phyloP scores from a whole-genome alignment of 2,329 filamentous ascomycete species.

The Pseudopithomyces maydicus region DNA sequence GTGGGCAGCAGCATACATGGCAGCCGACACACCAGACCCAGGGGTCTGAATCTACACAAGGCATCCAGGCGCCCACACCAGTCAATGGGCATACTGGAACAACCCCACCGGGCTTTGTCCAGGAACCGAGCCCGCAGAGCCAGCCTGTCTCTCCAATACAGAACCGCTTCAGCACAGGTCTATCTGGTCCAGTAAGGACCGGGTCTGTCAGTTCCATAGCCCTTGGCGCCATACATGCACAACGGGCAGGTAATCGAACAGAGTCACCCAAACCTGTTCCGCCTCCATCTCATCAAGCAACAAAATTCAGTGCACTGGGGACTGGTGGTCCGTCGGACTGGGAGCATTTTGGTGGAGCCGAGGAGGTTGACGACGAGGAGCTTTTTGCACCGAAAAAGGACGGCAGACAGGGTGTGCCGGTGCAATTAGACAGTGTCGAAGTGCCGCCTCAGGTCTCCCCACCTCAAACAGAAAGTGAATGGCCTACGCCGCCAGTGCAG shows the following conservation, averaged over 20 bases:
- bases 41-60: conserved; percentile 18
- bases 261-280: conserved; percentile 30
- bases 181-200: conserved; percentile 26
- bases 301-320: conserved; percentile 40
- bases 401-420: conserved; percentile 14
- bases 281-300: conserved; percentile 29
- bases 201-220: conserved; percentile 41
- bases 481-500: conserved; percentile 38
- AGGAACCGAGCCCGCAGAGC: conserved; percentile 33
- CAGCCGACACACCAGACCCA: conserved; percentile 31
- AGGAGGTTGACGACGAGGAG: conserved; percentile 44
- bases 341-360: conserved; percentile 41
- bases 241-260: conserved; percentile 28
- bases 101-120: conserved; percentile 29
- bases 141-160: conserved; percentile 41
- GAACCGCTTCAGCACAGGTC: conserved; percentile 31
- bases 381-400: conserved; percentile 36
- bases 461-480: conserved; percentile 31
- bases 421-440: conserved; percentile 34
- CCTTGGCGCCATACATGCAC: conserved; percentile 31
- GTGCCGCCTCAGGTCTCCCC: conserved; percentile 32
- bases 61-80: conserved; percentile 35
- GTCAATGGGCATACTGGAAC: conserved; percentile 28
- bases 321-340: conserved; percentile 44
- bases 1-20: conserved; percentile 22